Base-by-base conservation (phyloP, 306 rosid species). In the Inga leiocalycina region DNA sequence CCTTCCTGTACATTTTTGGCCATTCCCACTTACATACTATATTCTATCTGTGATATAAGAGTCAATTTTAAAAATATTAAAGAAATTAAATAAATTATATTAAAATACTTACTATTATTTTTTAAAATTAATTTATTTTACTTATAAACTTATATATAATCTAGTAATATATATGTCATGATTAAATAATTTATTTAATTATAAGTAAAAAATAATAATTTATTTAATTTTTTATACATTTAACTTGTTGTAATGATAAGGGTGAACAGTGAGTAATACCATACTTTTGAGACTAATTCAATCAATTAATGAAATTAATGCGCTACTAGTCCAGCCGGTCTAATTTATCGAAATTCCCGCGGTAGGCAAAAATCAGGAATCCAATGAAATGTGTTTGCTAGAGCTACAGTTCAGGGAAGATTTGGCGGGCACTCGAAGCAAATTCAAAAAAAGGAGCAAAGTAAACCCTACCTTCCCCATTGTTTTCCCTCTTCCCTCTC, bases 361-460 rank as follows among this genome's bases (percentile, higher is more conserved):
- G 90, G 88, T 87, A 57, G 65, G 56, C 39, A 71, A 64, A 83
- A 57, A 56, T 43, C n/a, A 43, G n/a, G 70, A 24, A 85, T 3
- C 88, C 81, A 80, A 82, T 75, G 1, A n/a, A 0, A 30, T 80
- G 49, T 82, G 39, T 30, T 56, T 49, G 22, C 65, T 10, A 35
- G 27, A 73, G 72, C 34, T 68, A 84, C 85, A 77, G 87, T 74
- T 43, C 66, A 45, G 59, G 37, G 70, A 67, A 77, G 84, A 73
- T 76, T 84, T 91, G 91, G 95, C 95, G 95, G 95, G 95, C 89
- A 83, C 32, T 37, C 39, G 34, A 51, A 70, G 79, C 85, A 85
- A 80, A 79, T 89, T 89, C 84, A 88, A 89, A 91, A 86, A 81
- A 80, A 85, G 86, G 86, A 51, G 34, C 39, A 73, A 48, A 45